Percentiles rank a stretch among this genome's conserved stretches.
These are phyloP conservation scores for Cryptococcus sp. DNA, from an alignment of 1,284 basidiomycete species.

Conservation along the genomic window DNA sequence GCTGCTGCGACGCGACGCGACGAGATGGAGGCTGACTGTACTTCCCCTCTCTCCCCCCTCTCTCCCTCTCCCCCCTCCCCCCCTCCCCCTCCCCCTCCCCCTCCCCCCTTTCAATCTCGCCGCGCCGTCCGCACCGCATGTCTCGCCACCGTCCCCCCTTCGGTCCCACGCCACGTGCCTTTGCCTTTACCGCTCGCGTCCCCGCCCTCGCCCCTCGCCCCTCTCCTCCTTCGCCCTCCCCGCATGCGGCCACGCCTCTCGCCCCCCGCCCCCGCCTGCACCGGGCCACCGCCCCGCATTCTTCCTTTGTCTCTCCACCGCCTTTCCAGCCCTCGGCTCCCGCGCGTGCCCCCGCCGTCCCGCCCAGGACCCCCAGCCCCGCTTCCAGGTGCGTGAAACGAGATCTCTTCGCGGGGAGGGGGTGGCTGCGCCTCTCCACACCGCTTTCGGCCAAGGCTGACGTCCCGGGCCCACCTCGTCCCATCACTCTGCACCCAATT, in stretches of 20 bases:
- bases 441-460: constrained; percentile 13
- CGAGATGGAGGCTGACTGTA: too few relatives aligned
- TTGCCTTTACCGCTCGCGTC: too few relatives aligned
- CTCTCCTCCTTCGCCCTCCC: background rate
- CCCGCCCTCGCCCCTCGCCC: too few relatives aligned
- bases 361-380: background rate
- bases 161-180: too few relatives aligned
- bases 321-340: constrained; percentile 5
- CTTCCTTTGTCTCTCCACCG: constrained; percentile 26
- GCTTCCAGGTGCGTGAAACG: constrained; percentile 14
- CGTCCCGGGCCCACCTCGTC: constrained; percentile 1
- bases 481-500: background rate
- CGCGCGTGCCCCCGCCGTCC: background rate
- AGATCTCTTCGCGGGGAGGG: constrained; percentile 11
- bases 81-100: too few relatives aligned
- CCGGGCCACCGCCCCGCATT: background rate
- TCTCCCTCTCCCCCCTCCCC: too few relatives aligned
- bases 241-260: background rate
- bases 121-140: too few relatives aligned
- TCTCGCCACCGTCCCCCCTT: too few relatives aligned
- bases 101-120: too few relatives aligned
- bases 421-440: constrained; percentile 21
- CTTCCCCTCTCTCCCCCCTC: too few relatives aligned
- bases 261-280: background rate
- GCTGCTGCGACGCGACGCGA: too few relatives aligned